Base-by-base conservation (phyloP, 1,139 yeast genomes). In the Nadsonia starkeyi-henricii region DNA sequence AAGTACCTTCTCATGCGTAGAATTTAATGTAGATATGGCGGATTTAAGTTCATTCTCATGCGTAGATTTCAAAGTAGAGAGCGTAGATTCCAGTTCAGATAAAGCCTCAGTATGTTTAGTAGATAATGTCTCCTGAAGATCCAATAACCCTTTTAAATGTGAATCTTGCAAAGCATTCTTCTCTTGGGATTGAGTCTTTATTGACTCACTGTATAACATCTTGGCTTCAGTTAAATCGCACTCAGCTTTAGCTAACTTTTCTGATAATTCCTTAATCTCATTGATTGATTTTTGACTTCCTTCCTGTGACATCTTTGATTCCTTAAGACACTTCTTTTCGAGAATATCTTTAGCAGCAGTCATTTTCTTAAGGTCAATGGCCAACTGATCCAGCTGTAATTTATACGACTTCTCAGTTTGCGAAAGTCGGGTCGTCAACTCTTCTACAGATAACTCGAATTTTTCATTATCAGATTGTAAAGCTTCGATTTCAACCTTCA, bases 151-250 rank as follows among this genome's bases (percentile, higher is more conserved):
- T 39, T 37, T 3, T 42, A 36, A 42, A n/a, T 30, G 49, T 7
- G 46, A 19, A 19, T 41, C 28, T 12, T 41, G 20, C 9, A 37
- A 39, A 39, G 43, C 46, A 5, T 33, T 46, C 45, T 48, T 42
- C 26, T 51, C 47, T n/a, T 44, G 39, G 9, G 47, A 43, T 41
- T 48, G 42, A 41, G 41, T 45, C 39, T 50, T 51, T 19, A 48
- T 9, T 13, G 46, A 30, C 28, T 51, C 50, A 3, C 49, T 28
- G 36, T 51, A 46, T 4, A 47, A 43, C 7, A 26, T 41, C 42
- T 47, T 45, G 33, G 44, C 4, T 28, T 47, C 45, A 7, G 41
- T 41, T 15, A 45, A 42, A 41, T 44, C 44, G 17, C 20, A 36
- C 8, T 42, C 36, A 30, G 39, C 47, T 5, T 42, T 23, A 3